These are phyloP conservation scores for Mycosphaerelloides madeirae DNA, from an alignment of 2,329 filamentous ascomycete genomes.

Conservation along the genomic window DNA sequence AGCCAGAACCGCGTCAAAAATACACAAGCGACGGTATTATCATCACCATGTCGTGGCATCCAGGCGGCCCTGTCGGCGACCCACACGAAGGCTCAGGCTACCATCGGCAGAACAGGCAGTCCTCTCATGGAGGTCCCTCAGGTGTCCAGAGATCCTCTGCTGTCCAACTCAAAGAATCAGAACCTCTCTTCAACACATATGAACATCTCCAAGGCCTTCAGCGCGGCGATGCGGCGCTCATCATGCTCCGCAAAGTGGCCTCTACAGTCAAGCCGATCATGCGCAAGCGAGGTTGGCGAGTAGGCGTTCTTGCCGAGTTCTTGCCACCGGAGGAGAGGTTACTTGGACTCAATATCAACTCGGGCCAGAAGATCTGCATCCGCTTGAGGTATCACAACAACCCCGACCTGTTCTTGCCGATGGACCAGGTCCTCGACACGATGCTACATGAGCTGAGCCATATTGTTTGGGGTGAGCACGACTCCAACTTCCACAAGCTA, in stretches of 20 bases:
- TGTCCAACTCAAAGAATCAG: slow-evolving; percentile 41
- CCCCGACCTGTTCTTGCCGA: slow-evolving; percentile 68
- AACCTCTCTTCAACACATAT: slow-evolving; percentile 47
- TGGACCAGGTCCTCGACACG: slow-evolving; percentile 80
- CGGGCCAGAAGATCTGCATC: slow-evolving; percentile 73
- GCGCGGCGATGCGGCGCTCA: slow-evolving; percentile 42
- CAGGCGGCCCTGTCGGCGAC: slow-evolving; percentile 13
- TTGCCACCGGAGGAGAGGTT: slow-evolving; percentile 70
- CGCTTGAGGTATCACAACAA: slow-evolving; percentile 74
- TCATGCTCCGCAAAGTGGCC: slow-evolving; percentile 71
- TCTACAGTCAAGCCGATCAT: slow-evolving; percentile 93
- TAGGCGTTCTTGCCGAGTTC: slow-evolving; percentile 77
- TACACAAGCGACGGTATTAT: too few species aligned
- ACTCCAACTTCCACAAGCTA: slow-evolving; percentile 74
- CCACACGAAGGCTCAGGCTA: slow-evolving; percentile 15
- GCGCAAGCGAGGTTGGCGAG: slow-evolving; percentile 76
- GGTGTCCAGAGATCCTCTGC: slow-evolving; percentile 32
- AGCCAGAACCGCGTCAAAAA: too few species aligned
- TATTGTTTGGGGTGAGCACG: slow-evolving; percentile 77
- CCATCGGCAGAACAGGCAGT: slow-evolving; percentile 22
- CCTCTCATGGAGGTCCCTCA: slow-evolving; percentile 28
- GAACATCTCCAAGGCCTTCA: slow-evolving; percentile 46
- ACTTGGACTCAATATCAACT: slow-evolving; percentile 73
- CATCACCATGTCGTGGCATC: slow-evolving; percentile 17
- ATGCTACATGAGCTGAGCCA: slow-evolving; percentile 94